phyloP scores from a whole-genome alignment of 1,139 yeast genomes.

The Tardiomyces blankii region DNA sequence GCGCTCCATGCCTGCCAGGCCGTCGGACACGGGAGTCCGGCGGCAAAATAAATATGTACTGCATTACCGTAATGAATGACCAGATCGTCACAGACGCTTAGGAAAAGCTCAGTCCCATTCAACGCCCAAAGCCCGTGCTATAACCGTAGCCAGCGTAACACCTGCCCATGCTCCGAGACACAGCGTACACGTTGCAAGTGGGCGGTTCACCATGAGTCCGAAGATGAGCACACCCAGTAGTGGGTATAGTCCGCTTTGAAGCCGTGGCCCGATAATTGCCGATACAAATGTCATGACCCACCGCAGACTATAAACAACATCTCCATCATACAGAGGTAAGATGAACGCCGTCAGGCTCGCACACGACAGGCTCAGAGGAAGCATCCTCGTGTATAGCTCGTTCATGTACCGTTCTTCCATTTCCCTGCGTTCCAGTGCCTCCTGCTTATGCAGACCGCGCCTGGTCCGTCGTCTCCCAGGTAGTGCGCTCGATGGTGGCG shows the following conservation, averaged over 20 bases:
- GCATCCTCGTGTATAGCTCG: neutral
- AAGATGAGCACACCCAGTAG: neutral
- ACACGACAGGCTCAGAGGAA: neutral
- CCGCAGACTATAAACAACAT: neutral
- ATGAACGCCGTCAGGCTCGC: neutral
- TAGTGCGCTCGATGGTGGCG: neutral
- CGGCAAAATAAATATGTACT: too few species aligned
- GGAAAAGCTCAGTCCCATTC: neutral
- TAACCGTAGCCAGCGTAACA: neutral
- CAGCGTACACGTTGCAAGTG: neutral
- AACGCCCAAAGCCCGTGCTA: neutral
- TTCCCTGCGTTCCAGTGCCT: neutral
- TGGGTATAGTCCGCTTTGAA: neutral
- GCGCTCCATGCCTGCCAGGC: too few species aligned
- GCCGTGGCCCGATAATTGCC: neutral
- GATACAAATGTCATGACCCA: neutral
- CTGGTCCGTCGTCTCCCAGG: neutral
- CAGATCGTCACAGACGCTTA: too few species aligned
- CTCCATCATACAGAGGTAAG: neutral
- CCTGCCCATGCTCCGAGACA: neutral
- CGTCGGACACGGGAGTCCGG: too few species aligned
- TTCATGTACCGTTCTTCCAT: neutral
- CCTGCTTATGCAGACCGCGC: neutral
- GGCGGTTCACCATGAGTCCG: neutral
- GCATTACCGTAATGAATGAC: too few species aligned